Base-by-base conservation (phyloP, 257 asterid genomes). In the Fraxinus pennsylvanica region DNA sequence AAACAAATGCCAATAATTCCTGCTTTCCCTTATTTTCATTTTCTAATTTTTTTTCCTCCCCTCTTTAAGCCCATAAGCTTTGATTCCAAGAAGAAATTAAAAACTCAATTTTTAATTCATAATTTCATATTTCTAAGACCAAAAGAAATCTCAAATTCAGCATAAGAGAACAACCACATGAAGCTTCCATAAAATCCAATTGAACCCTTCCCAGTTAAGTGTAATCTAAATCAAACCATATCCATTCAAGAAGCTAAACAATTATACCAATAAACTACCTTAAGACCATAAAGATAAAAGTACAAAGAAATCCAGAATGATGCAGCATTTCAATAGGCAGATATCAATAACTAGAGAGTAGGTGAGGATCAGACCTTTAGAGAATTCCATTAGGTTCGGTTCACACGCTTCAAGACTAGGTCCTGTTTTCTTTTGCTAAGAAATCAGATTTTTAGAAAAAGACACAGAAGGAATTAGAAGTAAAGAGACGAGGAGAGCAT, bases 401-500 rank as follows among this genome's bases (percentile, higher is more conserved):
- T 33, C 36, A 3, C 36, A 33, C 36, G 5, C 36, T 3, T 33
- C 36, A 33, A 3, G 36, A 33, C 36, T 33, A 33, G 36, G 36
- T 33, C 5, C 36, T 33, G 36, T 4, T 33, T 33, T 33, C 36
- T 33, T 4, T 33, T 4, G 6, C 36, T 33, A 33, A 33, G 36
- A 33, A 33, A 33, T 3, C 36, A 33, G 36, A 33, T 33, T 33
- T 33, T 33, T 33, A 33, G 36, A 33, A 33, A 33, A 25, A 33
- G 35, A 32, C 45, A 83, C 45, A 84, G 69, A 93, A 94, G 30
- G 90, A 81, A 73, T 61, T 81, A 39, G 92, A 86, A 45, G 84
- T 90, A 32, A 72, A 80, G 96, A 88, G 29, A 95, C 74, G n/a
- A 95, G 88, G 80, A 95, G 76, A 35, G 96, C 91, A 50, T 93